Evolutionary conservation across 2,329 filamentous ascomycete species (phyloP).

Genomic region (Xylariomycetidae sp.): DNA sequence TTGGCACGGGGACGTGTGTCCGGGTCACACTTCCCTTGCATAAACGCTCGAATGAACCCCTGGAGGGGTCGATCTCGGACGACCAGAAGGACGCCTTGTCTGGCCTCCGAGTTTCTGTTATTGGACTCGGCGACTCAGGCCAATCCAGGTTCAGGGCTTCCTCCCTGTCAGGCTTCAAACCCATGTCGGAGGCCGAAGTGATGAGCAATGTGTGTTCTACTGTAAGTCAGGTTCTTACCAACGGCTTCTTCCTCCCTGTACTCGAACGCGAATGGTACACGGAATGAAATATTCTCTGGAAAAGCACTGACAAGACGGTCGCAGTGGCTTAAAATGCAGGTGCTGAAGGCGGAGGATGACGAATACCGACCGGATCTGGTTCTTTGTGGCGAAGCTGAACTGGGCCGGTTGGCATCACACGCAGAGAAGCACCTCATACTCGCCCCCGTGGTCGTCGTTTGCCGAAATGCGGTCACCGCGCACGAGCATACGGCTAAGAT

Average conservation of each 20-base stretch:
- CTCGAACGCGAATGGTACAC: too few relatives aligned
- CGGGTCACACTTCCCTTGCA: constrained; percentile 26
- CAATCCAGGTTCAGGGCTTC: neutral
- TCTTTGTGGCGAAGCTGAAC: constrained; percentile 12
- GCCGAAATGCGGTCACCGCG: constrained; percentile 22
- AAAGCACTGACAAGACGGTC: too few relatives aligned
- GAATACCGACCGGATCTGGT: constrained; percentile 14
- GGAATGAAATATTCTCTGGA: too few relatives aligned
- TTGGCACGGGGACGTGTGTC: constrained; percentile 25
- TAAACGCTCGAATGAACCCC: neutral
- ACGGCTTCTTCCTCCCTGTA: too few relatives aligned
- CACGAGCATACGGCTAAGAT: constrained; percentile 17
- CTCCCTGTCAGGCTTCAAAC: neutral
- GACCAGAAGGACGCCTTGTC: constrained; percentile 6
- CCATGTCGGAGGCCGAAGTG: constrained; percentile 7
- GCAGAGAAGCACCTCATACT: neutral
- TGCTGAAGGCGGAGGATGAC: constrained; percentile 8
- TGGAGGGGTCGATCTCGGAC: too few relatives aligned
- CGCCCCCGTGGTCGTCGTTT: constrained; percentile 26
- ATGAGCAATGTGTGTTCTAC: constrained; percentile 23
- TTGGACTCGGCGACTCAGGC: neutral
- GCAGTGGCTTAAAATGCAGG: constrained; percentile 29
- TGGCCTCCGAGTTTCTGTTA: constrained; percentile 7
- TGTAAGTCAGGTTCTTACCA: too few relatives aligned
- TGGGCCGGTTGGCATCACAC: constrained; percentile 4